Evolutionary conservation across 2,329 filamentous ascomycete species (phyloP).

Genomic region (Exophiala lecanii-corni): DNA sequence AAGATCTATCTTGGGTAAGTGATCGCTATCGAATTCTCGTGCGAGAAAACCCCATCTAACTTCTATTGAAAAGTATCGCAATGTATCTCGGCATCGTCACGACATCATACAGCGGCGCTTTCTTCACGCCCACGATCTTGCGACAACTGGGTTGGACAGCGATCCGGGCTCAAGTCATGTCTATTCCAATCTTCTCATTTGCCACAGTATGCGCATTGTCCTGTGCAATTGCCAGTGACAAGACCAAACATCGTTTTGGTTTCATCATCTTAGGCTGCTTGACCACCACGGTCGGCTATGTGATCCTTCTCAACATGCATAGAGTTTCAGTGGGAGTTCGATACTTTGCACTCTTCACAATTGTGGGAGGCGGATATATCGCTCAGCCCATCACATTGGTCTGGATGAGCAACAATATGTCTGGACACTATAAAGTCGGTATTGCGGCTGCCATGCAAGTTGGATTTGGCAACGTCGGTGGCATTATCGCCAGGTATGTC

Average conservation of each 20-base stretch:
- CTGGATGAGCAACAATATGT: conserved; percentile 32
- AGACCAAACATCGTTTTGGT: conserved; percentile 32
- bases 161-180: conserved; percentile 33
- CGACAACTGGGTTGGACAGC: conserved; percentile 32
- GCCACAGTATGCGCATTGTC: conserved; percentile 30
- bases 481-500: conserved; percentile 34
- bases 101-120: conserved; percentile 32
- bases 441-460: conserved; percentile 30
- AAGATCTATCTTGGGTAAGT: conserved; percentile 32
- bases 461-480: conserved; percentile 31
- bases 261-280: conserved; percentile 35
- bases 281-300: conserved; percentile 33
- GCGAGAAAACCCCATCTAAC: no score
- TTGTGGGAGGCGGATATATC: conserved; percentile 32
- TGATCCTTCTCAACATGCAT: conserved; percentile 32
- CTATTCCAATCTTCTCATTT: conserved; percentile 34
- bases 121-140: conserved; percentile 36
- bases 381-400: conserved; percentile 29
- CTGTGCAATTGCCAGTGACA: conserved; percentile 30
- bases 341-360: conserved; percentile 29
- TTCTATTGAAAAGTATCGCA: conserved; percentile 21
- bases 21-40: conserved; percentile 26
- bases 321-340: conserved; percentile 26
- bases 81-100: conserved; percentile 34
- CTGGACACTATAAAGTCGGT: conserved; percentile 30